phyloP scores from a whole-genome alignment of 2,329 filamentous ascomycete species.

The Diplodia scrobiculata region DNA sequence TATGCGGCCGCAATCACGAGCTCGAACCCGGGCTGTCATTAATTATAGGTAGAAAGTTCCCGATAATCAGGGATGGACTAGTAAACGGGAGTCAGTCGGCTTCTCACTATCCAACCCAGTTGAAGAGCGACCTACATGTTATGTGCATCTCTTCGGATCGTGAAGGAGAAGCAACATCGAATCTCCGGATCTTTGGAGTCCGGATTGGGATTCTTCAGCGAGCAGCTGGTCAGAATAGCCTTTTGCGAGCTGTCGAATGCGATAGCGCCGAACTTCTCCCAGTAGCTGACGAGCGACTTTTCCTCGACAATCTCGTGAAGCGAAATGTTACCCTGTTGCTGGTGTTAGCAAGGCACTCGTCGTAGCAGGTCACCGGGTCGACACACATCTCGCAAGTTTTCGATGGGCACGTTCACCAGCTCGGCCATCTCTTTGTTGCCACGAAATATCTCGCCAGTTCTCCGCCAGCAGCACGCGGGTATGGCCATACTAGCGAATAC shows the following conservation, averaged over 20 bases:
- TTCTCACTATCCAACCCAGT: neutral
- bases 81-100: slow-evolving; percentile 45
- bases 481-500: slow-evolving; percentile 99
- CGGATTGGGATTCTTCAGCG: slow-evolving; percentile 70
- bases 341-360: slow-evolving; percentile 30
- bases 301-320: slow-evolving; percentile 95
- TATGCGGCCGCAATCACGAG: slow-evolving; percentile 8
- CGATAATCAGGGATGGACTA: slow-evolving; percentile 86
- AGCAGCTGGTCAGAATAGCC: slow-evolving; percentile 90
- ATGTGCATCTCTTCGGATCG: slow-evolving; percentile 89
- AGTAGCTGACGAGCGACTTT: slow-evolving; percentile 92
- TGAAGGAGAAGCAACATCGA: slow-evolving; percentile 96
- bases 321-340: slow-evolving; percentile 80
- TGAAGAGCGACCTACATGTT: slow-evolving; percentile 74
- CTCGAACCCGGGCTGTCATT: slow-evolving; percentile 13
- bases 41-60: slow-evolving; percentile 91
- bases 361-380: neutral
- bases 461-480: slow-evolving; percentile 93
- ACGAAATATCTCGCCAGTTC: slow-evolving; percentile 94
- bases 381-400: slow-evolving; percentile 84
- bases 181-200: slow-evolving; percentile 71
- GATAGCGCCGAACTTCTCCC: slow-evolving; percentile 98
- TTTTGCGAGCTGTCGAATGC: slow-evolving; percentile 94
- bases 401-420: slow-evolving; percentile 88
- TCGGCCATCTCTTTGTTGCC: slow-evolving; percentile 99